Evolutionary conservation across 1,139 yeast genomes (phyloP), one percentile per base, ranked within the genome.

Genomic region (Yamadazyma taylorii): DNA sequence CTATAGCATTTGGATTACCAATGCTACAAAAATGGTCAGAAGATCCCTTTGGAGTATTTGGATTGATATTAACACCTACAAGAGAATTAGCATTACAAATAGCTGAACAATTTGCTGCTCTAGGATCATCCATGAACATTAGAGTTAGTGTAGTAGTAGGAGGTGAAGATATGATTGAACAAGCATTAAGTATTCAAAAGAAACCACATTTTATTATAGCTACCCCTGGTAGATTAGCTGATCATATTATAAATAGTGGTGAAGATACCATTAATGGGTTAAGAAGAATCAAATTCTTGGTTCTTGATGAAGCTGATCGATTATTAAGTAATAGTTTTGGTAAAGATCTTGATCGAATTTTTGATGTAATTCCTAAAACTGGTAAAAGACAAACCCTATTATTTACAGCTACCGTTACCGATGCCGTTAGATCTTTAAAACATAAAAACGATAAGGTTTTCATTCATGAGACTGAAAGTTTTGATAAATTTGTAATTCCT

Each of bases 171-270:
- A 86, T 90, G 66, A 81, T 89, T 11, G 73, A 83, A 33, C 98
- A 92, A 61, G 85, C 96, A 1, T 63, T 89, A 29, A 84, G 81
- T 48, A 69, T 92, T 29, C 94, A 87, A 55, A 77, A 74, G 40
- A 80, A 81, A 51, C 98, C 98, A 0, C 98, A 94, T 64, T 85
- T 92, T 52, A 89, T 92, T 24, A 84, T 92, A 47, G 98, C 98
- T 1, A 92, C 99, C 0, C 99, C 99, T 0, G 99, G 99, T 7
- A 72, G 99, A 56, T 67, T 92, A 45, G 98, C 98, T 0, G 96
- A 88, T 56, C 97, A 92, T 61, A 82, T 92, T 22, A 63, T 85
- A 45, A 79, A 83, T 53, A 85, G 94, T 56, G 97, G 97, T 12
- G 95, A 86, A 40, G 97, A 92, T 45, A 85, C 96, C 3, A 69